Conservation (phyloP, 768 basidiomycete genomes). For the Sistotremastrum suecicum region DNA sequence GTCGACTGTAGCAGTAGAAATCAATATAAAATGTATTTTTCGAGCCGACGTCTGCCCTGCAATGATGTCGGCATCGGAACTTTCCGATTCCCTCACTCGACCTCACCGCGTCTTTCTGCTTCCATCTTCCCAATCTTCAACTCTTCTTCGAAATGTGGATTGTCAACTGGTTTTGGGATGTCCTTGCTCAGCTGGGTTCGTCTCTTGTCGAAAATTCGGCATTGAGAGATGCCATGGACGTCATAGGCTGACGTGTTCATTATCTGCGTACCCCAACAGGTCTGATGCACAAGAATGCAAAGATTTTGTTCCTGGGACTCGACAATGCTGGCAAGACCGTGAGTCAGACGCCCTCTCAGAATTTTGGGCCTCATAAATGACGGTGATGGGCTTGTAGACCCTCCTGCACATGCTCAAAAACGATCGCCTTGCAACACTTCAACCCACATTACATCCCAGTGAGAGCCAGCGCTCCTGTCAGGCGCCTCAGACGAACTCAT, state of each 20-base stretch:
- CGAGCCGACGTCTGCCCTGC: no score
- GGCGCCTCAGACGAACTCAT: conserved; percentile 3
- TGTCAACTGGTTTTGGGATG: conserved; percentile 93
- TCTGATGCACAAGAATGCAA: conserved; percentile 93
- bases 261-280: conserved; percentile 29
- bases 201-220: conserved; percentile 2
- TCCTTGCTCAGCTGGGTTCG: conserved; percentile 85
- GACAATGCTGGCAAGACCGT: conserved; percentile 99
- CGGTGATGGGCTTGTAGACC: conserved; percentile 36
- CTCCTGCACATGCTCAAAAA: conserved; percentile 99
- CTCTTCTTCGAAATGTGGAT: conserved; percentile 46
- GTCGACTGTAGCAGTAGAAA: no score
- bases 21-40: no score
- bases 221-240: conserved; percentile 1
- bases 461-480: conserved; percentile 15
- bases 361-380: no score
- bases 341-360: no score
- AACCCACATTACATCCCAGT: conserved; percentile 98
- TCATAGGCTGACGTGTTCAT: not conserved
- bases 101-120: conserved; percentile 1
- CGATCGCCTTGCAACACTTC: conserved; percentile 90
- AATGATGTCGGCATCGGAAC: no score
- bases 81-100: not conserved
- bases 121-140: not conserved
- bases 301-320: conserved; percentile 96